Evolutionary conservation across 176 grass and related monocot genomes (phyloP).

Genomic region (Chrysopogon serrulatus): DNA sequence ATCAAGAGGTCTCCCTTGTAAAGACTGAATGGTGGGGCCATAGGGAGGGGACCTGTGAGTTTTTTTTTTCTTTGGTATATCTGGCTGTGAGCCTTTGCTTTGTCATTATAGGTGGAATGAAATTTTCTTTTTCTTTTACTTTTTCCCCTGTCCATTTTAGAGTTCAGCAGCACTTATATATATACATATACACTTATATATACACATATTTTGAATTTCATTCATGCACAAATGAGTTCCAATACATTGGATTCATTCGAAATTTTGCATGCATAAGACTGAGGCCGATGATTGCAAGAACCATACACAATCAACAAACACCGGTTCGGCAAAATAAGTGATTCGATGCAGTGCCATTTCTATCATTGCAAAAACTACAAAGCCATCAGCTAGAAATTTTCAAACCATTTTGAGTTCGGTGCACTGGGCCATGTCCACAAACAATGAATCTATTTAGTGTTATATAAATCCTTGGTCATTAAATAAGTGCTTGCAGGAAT

Average conservation of each 20-base stretch:
- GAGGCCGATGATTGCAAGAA: background rate
- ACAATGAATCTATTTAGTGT: background rate
- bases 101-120: background rate
- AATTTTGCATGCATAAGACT: background rate
- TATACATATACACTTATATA: too few relatives aligned
- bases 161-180: too few relatives aligned
- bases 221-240: background rate
- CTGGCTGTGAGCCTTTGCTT: too few relatives aligned
- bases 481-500: background rate
- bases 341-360: background rate
- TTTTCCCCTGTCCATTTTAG: background rate
- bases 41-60: too few relatives aligned
- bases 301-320: background rate
- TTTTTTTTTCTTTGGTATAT: too few relatives aligned
- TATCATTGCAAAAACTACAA: background rate
- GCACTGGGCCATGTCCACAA: background rate
- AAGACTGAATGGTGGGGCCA: background rate
- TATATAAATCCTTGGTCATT: background rate
- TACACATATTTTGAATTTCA: background rate
- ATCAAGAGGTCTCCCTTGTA: background rate
- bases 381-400: background rate
- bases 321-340: background rate
- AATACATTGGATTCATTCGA: background rate
- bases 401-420: background rate
- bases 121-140: background rate